Evolutionary conservation across 1,284 basidiomycete species (phyloP).

Genomic region (Takashimella tepidaria): DNA sequence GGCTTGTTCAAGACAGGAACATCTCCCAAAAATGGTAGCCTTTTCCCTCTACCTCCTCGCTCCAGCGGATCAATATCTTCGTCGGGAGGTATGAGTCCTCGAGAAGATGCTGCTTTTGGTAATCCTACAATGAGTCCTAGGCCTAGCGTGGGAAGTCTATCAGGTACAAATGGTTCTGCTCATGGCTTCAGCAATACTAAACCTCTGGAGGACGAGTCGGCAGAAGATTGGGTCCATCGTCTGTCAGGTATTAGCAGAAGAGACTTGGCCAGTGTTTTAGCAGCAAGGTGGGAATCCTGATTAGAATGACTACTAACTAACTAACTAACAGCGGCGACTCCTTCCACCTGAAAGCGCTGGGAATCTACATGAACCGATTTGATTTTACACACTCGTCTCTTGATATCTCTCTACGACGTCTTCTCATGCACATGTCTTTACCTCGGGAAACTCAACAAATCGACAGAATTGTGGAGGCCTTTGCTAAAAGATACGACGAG

Average conservation of each 20-base stretch:
- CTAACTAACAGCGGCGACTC: constrained; percentile 57
- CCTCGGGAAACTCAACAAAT: constrained; percentile 98
- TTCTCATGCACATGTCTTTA: constrained; percentile 86
- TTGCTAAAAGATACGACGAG: constrained; percentile 74
- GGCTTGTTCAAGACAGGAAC: constrained; percentile 25
- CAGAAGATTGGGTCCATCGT: constrained; percentile 63
- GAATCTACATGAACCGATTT: constrained; percentile 69
- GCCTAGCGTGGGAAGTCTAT: constrained; percentile 25
- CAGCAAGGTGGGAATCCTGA: constrained; percentile 64
- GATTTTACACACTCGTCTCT: constrained; percentile 73
- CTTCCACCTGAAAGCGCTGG: constrained; percentile 68
- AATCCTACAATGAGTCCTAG: constrained; percentile 21
- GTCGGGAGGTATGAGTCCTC: background rate
- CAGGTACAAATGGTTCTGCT: constrained; percentile 9
- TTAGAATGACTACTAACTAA: constrained; percentile 1
- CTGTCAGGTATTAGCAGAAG: constrained; percentile 63
- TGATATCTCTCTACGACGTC: constrained; percentile 83
- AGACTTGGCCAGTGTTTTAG: constrained; percentile 71
- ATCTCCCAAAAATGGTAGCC: constrained; percentile 3
- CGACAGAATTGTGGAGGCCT: constrained; percentile 93
- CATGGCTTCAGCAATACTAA: background rate
- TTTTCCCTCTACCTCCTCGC: constrained; percentile 37
- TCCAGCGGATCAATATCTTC: constrained; percentile 34
- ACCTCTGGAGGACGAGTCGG: constrained; percentile 56
- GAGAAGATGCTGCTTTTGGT: background rate